Evolutionary conservation across 2,329 filamentous ascomycete genomes (phyloP), one percentile per base, ranked within the genome.

Genomic region (Calonectria hongkongensis): DNA sequence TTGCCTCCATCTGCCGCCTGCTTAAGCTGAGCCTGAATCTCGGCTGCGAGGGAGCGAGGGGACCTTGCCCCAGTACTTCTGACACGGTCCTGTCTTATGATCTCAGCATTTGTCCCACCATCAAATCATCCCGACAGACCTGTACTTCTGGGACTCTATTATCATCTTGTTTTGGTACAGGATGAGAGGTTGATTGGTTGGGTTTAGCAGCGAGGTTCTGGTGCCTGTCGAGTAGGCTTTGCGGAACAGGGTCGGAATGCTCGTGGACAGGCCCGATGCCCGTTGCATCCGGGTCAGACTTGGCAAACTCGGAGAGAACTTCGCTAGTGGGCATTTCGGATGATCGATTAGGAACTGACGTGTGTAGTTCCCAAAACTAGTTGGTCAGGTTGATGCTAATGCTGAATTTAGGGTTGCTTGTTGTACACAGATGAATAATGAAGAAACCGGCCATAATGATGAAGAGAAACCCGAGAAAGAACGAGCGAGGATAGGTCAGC

Each of bases 211-310:
- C 73, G 41, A 82, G 76, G 25, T 79, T 81, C 2, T 75, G 69
- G 39, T 82, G 80, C 43, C 76, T 79, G 12, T 76, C 64, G 15
- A 81, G 69, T 2, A 82, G 72, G 16, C 80, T 78, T 21, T 80
- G 80, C 0, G 80, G 66, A 12, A 67, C 65, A 3, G 18, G 41
- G 25, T 48, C 27, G 16, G 21, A 18, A n/a, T 33, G 45, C 50
- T 72, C 74, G 39, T 72, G 70, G 8, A 80, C 69, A 12, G 79
- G 79, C 4, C 79, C 79, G 47, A 74, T 66, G 25, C 78, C 72
- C 7, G 70, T 76, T 45, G 72, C 67, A 9, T 76, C 68, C 18
- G 72, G 47, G 18, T 67, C 72, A n/a, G 56, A 63, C 9, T 69
- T 71, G 47, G 70, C 62, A 43, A 78, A 78, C 47, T 78, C 71